A percentile compares a stretch with the other conserved stretches of the same genome.
Evolutionary conservation across 768 basidiomycete genomes (phyloP).

Genomic region (Kwoniella heveanensis): DNA sequence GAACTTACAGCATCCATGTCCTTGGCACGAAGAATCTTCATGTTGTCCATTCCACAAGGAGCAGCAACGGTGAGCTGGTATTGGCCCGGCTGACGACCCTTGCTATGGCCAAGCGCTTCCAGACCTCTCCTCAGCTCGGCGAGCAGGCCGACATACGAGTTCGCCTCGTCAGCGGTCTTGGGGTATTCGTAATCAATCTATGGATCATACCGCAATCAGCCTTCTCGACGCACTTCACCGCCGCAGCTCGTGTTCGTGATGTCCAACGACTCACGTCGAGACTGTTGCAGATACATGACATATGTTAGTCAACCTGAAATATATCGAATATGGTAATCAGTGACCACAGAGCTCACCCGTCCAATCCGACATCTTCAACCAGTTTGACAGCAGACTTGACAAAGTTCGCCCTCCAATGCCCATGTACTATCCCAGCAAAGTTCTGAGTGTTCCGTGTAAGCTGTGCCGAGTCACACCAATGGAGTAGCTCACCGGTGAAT

Average conservation of each 20-base stretch:
- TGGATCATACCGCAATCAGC: no score
- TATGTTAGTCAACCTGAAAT: background rate
- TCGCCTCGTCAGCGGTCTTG: conserved; percentile 71
- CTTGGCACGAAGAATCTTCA: conserved; percentile 71
- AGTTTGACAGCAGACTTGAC: conserved; percentile 76
- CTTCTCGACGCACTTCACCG: no score
- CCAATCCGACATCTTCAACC: conserved; percentile 86
- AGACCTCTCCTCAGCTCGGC: conserved; percentile 72
- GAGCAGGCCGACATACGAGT: conserved; percentile 80
- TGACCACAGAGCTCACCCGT: conserved; percentile 61
- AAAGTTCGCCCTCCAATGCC: conserved; percentile 69
- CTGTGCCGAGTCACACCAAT: background rate
- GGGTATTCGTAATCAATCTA: conserved; percentile 84
- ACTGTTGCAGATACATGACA: conserved; percentile 4
- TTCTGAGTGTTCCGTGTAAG: conserved; percentile 57
- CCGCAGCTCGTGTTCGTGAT: no score
- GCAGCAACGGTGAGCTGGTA: conserved; percentile 76
- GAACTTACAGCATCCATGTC: conserved; percentile 71
- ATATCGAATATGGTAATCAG: background rate
- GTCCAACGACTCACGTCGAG: conserved; percentile 35
- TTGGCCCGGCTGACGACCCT: conserved; percentile 62
- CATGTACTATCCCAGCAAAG: conserved; percentile 75
- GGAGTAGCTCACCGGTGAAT: conserved; percentile 29
- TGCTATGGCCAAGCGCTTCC: conserved; percentile 72
- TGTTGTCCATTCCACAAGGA: conserved; percentile 86